phyloP scores from a whole-genome alignment of 2,329 filamentous ascomycete species.

The Neocucurbitaria cava region DNA sequence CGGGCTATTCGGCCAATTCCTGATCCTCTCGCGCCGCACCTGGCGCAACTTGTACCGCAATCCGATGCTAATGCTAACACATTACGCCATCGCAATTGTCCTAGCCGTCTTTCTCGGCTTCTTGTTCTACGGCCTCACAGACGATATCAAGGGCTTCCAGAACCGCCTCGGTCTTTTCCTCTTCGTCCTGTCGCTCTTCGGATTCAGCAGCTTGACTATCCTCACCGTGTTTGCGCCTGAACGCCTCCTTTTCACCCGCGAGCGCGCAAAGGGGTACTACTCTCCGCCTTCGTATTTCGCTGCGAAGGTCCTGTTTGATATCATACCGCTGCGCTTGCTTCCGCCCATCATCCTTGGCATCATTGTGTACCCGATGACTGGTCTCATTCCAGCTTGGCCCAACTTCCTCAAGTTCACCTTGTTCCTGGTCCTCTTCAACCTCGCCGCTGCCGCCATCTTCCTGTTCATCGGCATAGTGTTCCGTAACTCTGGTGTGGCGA shows the following conservation, averaged over 20 bases:
- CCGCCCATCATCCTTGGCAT: conserved; percentile 94
- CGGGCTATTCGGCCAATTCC: conserved; percentile 80
- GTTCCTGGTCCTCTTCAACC: conserved; percentile 92
- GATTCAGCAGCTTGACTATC: conserved; percentile 94
- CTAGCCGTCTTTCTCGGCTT: conserved; percentile 93
- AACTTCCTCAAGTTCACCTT: conserved; percentile 93
- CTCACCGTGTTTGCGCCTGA: conserved; percentile 93
- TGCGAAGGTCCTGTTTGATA: conserved; percentile 97
- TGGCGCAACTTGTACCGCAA: conserved; percentile 98
- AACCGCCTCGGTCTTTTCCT: conserved; percentile 97
- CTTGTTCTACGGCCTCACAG: conserved; percentile 93
- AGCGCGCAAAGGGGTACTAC: conserved; percentile 97
- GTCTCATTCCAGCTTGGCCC: conserved; percentile 78
- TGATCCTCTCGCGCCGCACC: conserved; percentile 86
- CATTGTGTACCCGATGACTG: conserved; percentile 98
- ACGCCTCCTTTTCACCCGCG: conserved; percentile 86
- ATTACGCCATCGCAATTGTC: conserved; percentile 96
- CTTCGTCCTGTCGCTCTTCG: conserved; percentile 93
- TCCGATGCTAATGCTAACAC: conserved; percentile 96
- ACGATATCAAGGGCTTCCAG: conserved; percentile 97
- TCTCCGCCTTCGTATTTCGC: conserved; percentile 91
- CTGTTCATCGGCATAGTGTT: conserved; percentile 96
- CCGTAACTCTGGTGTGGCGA: conserved; percentile 89
- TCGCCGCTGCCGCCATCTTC: conserved; percentile 91
- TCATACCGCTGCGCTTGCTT: conserved; percentile 90